Evolutionary conservation across 768 basidiomycete genomes (phyloP), one percentile per base, ranked within the genome.

Genomic region (Trametes punicea): DNA sequence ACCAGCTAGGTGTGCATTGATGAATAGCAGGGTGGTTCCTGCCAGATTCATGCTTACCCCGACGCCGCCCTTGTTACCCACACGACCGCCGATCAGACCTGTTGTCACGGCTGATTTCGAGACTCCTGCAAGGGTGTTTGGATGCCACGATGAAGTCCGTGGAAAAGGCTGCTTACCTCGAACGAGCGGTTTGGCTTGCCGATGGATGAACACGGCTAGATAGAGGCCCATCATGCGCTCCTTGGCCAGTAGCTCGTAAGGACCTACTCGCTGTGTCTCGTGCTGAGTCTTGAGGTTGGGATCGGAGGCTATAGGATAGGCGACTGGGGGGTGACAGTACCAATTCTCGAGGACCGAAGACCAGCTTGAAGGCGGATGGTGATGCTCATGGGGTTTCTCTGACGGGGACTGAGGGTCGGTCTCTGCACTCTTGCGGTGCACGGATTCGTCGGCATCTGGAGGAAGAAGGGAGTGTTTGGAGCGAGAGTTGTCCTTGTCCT

Each of bases 31-130:
- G 0, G 91, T 88, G 21, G 82, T 85, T n/a, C 85, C 87, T 44
- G 82, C 84, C 18, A 98, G 75, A 62, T 93, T 87, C 40, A 96
- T 70, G 57, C 88, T 90, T 59, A 97, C 87, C n/a, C 91, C 94
- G 23, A 95, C 90, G 15, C 88, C 91, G 1, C 95, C 83, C 67
- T 98, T 98, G 68, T 98, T 98, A 5, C 95, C 95, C 2, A 97
- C 78, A 44, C 95, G 74, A 0, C 95, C 95, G 2, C 92, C 92
- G 25, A 96, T 90, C 21, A 97, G 74, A 4, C 95, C 95, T 15
- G 95, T 82, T 1, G 93, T 88, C 1, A 98, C 95, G 18, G 84
- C 83, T 13, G 88, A 87, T 61, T 86, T 89, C 4, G 90, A 91
- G 11, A 79, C 82, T 15, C 88, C 89, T 87, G 51, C 25, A 9